phyloP scores from a whole-genome alignment of 2,329 filamentous ascomycete species.

The Fusarium sp. region DNA sequence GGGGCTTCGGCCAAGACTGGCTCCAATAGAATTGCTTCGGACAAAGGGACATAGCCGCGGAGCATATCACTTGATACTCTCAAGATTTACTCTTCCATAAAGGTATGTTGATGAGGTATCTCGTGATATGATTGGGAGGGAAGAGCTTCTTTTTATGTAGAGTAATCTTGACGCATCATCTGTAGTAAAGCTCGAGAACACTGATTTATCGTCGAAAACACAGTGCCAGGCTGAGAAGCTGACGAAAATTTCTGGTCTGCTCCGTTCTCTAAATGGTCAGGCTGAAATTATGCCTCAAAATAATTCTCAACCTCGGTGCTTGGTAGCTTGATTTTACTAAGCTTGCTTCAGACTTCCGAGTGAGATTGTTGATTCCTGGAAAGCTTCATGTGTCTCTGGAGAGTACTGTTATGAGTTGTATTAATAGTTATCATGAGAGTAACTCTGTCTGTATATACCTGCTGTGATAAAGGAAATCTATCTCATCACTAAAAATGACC shows the following conservation, averaged over 20 bases:
- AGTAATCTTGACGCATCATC: neutral
- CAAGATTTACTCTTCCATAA: fast-evolving
- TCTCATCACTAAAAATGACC: neutral
- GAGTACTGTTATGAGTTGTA: fast-evolving
- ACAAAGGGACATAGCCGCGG: fast-evolving
- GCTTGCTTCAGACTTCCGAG: neutral
- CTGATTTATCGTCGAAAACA: neutral
- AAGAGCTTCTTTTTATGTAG: neutral
- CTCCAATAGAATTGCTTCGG: fast-evolving
- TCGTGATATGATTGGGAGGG: too few relatives aligned
- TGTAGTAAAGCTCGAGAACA: neutral
- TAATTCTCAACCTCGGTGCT: too few relatives aligned
- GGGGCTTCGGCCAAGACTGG: neutral
- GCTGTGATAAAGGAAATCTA: neutral
- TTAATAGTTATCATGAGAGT: fast-evolving
- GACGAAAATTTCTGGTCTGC: fast-evolving
- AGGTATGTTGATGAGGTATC: fast-evolving
- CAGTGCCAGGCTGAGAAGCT: fast-evolving
- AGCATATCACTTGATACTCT: fast-evolving
- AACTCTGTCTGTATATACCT: fast-evolving
- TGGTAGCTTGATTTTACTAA: fast-evolving
- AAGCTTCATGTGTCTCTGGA: fast-evolving
- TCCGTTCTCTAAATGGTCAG: fast-evolving
- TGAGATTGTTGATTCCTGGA: neutral
- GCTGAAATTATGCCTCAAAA: neutral